Evolutionary conservation across 78 protist species (phyloP).

Genomic region (Thecamonas trahens): DNA sequence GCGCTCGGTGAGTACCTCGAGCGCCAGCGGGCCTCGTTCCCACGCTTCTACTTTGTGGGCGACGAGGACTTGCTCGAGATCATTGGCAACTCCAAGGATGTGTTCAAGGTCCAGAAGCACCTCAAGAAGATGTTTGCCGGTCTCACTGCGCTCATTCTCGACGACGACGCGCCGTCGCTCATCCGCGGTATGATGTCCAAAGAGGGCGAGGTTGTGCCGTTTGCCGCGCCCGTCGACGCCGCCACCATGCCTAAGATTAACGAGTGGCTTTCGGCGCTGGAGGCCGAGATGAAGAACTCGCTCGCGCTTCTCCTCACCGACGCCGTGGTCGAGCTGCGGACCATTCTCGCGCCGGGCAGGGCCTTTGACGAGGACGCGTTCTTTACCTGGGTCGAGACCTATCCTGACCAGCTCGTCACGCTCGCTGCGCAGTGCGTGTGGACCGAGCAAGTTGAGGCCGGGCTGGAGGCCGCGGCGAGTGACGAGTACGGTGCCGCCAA

Average conservation of each 20-base stretch:
- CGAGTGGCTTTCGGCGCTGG: slow-evolving; percentile 74
- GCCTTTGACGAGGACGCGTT: not conserved
- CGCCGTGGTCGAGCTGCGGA: slow-evolving; percentile 7
- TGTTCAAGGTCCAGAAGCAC: slow-evolving; percentile 75
- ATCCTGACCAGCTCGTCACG: slow-evolving; percentile 72
- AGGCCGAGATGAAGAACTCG: slow-evolving; percentile 66
- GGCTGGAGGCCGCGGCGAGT: not conserved
- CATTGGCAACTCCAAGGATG: slow-evolving; percentile 79
- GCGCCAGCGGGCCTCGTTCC: slow-evolving; percentile 85
- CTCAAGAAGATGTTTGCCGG: slow-evolving; percentile 96
- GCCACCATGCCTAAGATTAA: slow-evolving; percentile 39
- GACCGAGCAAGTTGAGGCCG: slow-evolving; percentile 37
- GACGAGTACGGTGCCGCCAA: slow-evolving; percentile 21
- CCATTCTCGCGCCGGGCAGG: not conserved
- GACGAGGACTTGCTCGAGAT: slow-evolving; percentile 98
- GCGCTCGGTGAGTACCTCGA: slow-evolving; percentile 92
- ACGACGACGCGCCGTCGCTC: slow-evolving; percentile 33
- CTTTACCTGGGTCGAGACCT: slow-evolving; percentile 57
- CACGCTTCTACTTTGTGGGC: slow-evolving; percentile 98
- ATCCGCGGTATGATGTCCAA: slow-evolving; percentile 56
- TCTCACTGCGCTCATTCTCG: slow-evolving; percentile 41
- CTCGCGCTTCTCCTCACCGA: slow-evolving; percentile 46
- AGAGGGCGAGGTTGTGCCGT: slow-evolving; percentile 82
- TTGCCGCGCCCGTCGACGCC: slow-evolving; percentile 47
- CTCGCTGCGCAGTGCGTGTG: slow-evolving; percentile 59